phyloP scores from a whole-genome alignment of 2,329 filamentous ascomycete genomes.

The Truncatella angustata region DNA sequence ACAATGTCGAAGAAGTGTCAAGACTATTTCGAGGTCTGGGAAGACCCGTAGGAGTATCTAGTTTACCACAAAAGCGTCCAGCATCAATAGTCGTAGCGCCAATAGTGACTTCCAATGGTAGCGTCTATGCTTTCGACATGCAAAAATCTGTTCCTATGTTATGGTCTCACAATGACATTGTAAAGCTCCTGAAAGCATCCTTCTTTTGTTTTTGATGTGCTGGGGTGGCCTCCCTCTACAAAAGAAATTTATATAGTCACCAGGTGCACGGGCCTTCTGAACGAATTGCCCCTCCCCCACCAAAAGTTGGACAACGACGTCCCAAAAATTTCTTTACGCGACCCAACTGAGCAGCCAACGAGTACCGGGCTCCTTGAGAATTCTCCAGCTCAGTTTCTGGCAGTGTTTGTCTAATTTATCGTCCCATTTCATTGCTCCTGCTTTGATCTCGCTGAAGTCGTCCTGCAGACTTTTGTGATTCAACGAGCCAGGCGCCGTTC shows the following conservation, averaged over 20 bases:
- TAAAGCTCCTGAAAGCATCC: no score
- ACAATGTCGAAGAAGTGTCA: no score
- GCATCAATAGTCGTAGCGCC: no score
- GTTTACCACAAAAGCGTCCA: no score
- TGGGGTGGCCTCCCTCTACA: no score
- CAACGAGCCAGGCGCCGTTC: neutral
- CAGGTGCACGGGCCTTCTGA: neutral
- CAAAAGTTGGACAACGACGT: constrained; percentile 4
- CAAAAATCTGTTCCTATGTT: no score
- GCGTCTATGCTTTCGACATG: no score
- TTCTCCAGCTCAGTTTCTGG: neutral
- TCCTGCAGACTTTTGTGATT: neutral
- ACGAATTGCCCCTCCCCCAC: constrained; percentile 11
- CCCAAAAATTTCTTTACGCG: constrained; percentile 1
- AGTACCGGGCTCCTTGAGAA: neutral
- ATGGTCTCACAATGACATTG: no score
- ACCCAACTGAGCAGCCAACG: neutral
- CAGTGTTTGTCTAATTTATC: neutral
- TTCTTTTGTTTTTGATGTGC: no score
- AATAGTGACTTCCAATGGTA: no score
- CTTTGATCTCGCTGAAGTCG: neutral
- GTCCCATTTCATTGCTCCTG: neutral
- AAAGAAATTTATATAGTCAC: neutral
- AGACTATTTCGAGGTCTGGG: no score
- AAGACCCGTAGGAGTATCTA: no score